phyloP scores from a whole-genome alignment of 2,329 filamentous ascomycete genomes.

The Neonectria punicea region DNA sequence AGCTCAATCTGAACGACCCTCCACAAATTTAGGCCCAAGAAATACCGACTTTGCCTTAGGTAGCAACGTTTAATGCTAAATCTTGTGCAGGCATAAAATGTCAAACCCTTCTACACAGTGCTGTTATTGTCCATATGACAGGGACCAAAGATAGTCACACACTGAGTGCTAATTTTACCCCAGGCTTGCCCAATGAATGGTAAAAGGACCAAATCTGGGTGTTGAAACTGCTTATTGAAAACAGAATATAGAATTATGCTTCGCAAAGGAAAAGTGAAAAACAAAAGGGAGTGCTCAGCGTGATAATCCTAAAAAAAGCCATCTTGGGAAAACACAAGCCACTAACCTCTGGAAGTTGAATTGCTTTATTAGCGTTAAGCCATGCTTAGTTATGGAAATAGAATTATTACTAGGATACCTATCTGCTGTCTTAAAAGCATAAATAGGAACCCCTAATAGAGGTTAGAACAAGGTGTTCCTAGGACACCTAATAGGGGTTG shows the following conservation, averaged over 20 bases:
- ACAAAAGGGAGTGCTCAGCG: conserved; percentile 2
- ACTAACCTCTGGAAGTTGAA: neutral
- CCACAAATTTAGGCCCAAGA: neutral
- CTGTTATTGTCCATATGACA: neutral
- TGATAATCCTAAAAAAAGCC: conserved; percentile 1
- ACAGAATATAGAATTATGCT: conserved; percentile 3
- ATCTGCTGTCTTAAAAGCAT: neutral
- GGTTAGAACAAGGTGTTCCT: neutral
- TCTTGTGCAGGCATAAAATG: neutral
- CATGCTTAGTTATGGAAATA: neutral
- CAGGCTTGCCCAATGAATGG: conserved; percentile 1
- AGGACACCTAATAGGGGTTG: neutral
- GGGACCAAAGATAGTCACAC: neutral
- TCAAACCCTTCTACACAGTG: neutral
- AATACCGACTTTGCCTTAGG: conserved; percentile 2
- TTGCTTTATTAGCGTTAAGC: conserved; percentile 1
- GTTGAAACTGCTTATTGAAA: conserved; percentile 1
- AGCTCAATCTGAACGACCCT: conserved; percentile 2
- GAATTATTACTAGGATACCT: neutral
- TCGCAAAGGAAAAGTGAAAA: conserved; percentile 1
- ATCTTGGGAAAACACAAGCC: neutral
- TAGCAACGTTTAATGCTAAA: neutral
- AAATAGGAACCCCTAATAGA: neutral
- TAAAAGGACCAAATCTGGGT: conserved; percentile 1
- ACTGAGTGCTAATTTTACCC: conserved; percentile 2